Percentiles rank a stretch among this genome's conserved stretches.
These are phyloP conservation scores for Rhizopogon rudus DNA, from an alignment of 768 basidiomycete species.

Conservation along the genomic window DNA sequence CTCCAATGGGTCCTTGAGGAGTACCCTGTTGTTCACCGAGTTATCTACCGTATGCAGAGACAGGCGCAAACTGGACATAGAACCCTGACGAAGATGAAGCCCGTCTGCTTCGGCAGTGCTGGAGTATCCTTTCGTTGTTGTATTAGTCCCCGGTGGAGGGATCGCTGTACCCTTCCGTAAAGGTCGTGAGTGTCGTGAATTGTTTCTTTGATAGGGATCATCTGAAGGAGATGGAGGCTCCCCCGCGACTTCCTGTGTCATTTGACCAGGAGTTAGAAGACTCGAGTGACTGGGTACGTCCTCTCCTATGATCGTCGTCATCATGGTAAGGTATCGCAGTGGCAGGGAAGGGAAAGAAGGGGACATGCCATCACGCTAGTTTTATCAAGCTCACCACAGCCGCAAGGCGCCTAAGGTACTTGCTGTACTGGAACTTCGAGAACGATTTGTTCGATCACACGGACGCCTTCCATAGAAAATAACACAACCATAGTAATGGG, in stretches of 20 bases:
- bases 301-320: not conserved
- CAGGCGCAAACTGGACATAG: not conserved
- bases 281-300: not conserved
- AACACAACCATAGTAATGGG: not conserved
- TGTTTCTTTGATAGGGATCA: not conserved
- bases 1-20: no score
- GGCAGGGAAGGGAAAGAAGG: no score
- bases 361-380: no score
- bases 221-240: constrained; percentile 2
- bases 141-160: not conserved
- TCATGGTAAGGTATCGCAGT: no score
- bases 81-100: not conserved
- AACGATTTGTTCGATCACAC: not conserved
- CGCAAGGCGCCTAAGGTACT: not conserved
- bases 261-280: not conserved
- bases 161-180: not conserved
- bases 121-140: not conserved
- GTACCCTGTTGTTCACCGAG: not conserved
- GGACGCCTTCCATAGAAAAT: not conserved
- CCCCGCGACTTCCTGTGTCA: not conserved
- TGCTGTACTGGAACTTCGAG: not conserved
- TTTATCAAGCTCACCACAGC: no score
- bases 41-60: not conserved
- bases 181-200: not conserved
- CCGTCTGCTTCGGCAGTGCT: not conserved